Evolutionary conservation across 306 rosid genomes (phyloP), one percentile per base, ranked within the genome.

Genomic region (Acacia confusa): DNA sequence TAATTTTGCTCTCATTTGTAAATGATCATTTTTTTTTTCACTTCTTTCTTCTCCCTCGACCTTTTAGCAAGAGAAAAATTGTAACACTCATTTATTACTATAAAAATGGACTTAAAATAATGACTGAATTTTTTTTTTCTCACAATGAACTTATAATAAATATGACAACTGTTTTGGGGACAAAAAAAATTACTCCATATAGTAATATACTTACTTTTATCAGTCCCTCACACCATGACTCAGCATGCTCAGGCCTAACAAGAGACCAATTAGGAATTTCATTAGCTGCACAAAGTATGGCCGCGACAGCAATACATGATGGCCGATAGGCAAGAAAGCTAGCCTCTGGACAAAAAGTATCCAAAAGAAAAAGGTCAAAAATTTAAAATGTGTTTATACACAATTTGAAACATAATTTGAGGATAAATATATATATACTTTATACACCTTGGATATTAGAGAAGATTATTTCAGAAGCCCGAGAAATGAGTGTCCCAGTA

Each of bases 231-330:
- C 99, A 96, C 99, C 99, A 96, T 30, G 92, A 90, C 81, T 91
- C 97, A 28, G 97, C 98, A 75, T 85, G 93, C 77, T 93, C 98
- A 0, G 99, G 97, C 76, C 85, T 79, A 40, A 88, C 88, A 77
- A 87, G 78, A 34, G 98, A 90, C 87, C 92, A 83, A 85, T 86
- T 88, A 13, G 97, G 98, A 82, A 92, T 88, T 86, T 93, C 92
- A 75, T 89, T 90, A 44, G 97, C 93, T 25, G 98, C 98, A 27
- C 91, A 90, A 64, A 96, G 93, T 78, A 93, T 88, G 25, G 97
- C 97, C 15, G 97, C 93, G 2, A 89, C 99, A 40, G 99, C 98
- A 83, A 93, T 93, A 90, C 99, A 96, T 41, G 99, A 96, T 83
- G 99, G 99, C 98, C 98, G 84, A 71, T 89, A 91, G 48, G 92